Base-by-base conservation (phyloP, 2,329 filamentous ascomycete genomes). In the Aureobasidium pullulans region DNA sequence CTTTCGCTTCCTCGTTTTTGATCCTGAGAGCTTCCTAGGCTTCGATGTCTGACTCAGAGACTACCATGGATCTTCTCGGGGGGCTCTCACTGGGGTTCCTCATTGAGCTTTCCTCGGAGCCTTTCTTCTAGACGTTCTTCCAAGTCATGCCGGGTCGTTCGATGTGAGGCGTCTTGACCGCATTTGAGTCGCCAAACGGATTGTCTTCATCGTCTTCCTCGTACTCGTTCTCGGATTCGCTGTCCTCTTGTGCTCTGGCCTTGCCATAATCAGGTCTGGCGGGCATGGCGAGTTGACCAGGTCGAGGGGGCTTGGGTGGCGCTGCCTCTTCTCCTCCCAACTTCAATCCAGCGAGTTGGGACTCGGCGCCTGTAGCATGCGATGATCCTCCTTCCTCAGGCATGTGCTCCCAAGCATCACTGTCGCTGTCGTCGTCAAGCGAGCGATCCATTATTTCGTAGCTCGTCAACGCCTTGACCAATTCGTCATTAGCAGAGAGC, bases 391-490 rank as follows among this genome's bases (percentile, higher is more conserved):
- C 29, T 36, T 53, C 39, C 13, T 60, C 61, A 32, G 62, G 52
- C 16, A 57, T 44, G 29, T 66, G 63, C 84, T 87, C 73, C 64
- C 80, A 79, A 13, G 75, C 74, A 54, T 86, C 84, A 62, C 82
- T 85, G 66, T 86, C 83, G 61, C 83, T 85, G 66, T 87, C 84
- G 63, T 86, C 83, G 64, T 90, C 88, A 63, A 93, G 88, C 49
- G 89, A 91, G 62, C 87, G 85, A 70, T 99, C 93, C 63, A 97
- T 83, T 66, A 96, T 89, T 73, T 97, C 93, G 69, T 91, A 99
- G 0, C 91, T 89, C 84, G 96, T 96, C 60, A 99, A 80, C 1
- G 92, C 90, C 62, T 87, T 87, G 42, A 97, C 89, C n/a, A 99
- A 85, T 73, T 96, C 89, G 67, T 99, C 94, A 68, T 99, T 97